These are phyloP conservation scores for Phytopythium chamaehyphon DNA, from an alignment of 352 stramenopile genomes.

Conservation along the genomic window DNA sequence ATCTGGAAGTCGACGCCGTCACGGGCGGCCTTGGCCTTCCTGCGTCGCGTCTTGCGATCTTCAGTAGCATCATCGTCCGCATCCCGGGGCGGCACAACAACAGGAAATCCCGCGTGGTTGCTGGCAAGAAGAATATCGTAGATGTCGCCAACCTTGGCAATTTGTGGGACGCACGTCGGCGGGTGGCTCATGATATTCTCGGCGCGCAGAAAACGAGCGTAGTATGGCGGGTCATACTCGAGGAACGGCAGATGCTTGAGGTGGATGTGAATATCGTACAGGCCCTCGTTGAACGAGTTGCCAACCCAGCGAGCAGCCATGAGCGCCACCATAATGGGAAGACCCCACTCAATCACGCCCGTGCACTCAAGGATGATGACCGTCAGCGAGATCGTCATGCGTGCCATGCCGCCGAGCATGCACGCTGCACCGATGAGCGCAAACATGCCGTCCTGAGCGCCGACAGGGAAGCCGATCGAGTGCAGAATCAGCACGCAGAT, in stretches of 20 bases:
- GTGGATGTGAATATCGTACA: conserved; percentile 99
- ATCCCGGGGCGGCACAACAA: conserved; percentile 48
- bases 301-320: conserved; percentile 96
- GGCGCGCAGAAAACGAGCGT: conserved; percentile 62
- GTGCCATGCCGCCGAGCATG: conserved; percentile 94
- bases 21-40: conserved; percentile 5
- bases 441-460: conserved; percentile 91
- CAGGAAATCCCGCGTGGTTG: conserved; percentile 73
- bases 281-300: conserved; percentile 98
- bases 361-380: conserved; percentile 99
- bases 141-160: conserved; percentile 74
- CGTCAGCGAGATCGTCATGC: conserved; percentile 98
- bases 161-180: conserved; percentile 58
- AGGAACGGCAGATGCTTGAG: conserved; percentile 82
- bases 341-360: conserved; percentile 96
- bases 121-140: conserved; percentile 69
- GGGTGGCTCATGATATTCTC: conserved; percentile 92
- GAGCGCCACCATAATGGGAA: conserved; percentile 97
- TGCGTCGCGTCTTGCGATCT: conserved; percentile 15
- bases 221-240: conserved; percentile 70
- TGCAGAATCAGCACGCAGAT: conserved; percentile 83
- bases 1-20: too few relatives aligned
- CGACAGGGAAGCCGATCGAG: conserved; percentile 74
- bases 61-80: conserved; percentile 27
- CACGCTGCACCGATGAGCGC: conserved; percentile 94